Evolutionary conservation across 2,329 filamentous ascomycete species (phyloP).

Genomic region (Aspergillus luchuensis): DNA sequence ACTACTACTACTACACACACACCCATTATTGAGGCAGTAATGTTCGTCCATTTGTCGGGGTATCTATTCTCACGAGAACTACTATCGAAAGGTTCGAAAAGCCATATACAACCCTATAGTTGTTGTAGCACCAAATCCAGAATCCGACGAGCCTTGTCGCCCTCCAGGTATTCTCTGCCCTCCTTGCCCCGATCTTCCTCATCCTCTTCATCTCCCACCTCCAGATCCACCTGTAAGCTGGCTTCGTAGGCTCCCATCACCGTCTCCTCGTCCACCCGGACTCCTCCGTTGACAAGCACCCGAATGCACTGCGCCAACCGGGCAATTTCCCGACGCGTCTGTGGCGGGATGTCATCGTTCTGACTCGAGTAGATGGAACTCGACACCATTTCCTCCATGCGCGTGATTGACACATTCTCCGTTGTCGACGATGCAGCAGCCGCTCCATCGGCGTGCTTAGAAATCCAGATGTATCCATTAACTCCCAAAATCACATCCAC

Average conservation of each 20-base stretch:
- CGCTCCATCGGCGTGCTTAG: constrained; percentile 70
- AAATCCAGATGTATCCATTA: constrained; percentile 96
- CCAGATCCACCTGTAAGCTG: constrained; percentile 67
- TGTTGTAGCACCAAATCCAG: constrained; percentile 33
- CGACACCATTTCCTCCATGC: constrained; percentile 83
- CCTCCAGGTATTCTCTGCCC: constrained; percentile 47
- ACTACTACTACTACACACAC: neutral
- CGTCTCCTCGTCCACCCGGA: constrained; percentile 87
- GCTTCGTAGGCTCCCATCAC: constrained; percentile 81
- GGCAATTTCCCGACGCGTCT: constrained; percentile 84
- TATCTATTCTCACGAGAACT: constrained; percentile 10
- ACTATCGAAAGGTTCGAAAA: constrained; percentile 17
- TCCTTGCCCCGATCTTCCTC: constrained; percentile 39
- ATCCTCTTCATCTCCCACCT: constrained; percentile 43
- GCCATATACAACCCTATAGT: constrained; percentile 7
- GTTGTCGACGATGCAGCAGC: constrained; percentile 46
- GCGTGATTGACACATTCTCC: constrained; percentile 68
- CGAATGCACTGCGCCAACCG: constrained; percentile 78
- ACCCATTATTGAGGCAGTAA: neutral
- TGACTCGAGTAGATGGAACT: constrained; percentile 90
- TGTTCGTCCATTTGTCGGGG: constrained; percentile 1
- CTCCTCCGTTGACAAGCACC: constrained; percentile 76
- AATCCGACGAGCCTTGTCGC: constrained; percentile 42
- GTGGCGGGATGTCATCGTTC: constrained; percentile 78
- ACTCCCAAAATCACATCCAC: constrained; percentile 90